phyloP scores from a whole-genome alignment of 2,329 filamentous ascomycete genomes.

The Fusarium foetens region DNA sequence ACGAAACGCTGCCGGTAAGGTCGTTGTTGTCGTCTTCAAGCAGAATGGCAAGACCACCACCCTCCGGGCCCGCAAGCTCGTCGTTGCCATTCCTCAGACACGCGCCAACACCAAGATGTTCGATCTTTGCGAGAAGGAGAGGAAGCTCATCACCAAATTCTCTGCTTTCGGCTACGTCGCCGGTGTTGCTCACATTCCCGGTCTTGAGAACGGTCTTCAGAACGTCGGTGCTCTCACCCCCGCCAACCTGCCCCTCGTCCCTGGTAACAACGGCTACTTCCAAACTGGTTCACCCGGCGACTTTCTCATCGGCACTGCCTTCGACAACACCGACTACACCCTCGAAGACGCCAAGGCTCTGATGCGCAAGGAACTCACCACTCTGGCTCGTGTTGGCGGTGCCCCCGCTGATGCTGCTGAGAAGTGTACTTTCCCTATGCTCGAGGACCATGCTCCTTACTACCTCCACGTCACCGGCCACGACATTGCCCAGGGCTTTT shows the following conservation, averaged over 20 bases:
- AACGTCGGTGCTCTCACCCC: constrained; percentile 30
- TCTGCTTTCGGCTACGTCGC: constrained; percentile 20
- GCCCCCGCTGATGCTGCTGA: neutral
- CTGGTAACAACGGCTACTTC: constrained; percentile 15
- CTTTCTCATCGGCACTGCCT: neutral
- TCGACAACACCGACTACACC: constrained; percentile 11
- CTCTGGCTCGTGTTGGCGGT: neutral
- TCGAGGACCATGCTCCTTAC: constrained; percentile 24
- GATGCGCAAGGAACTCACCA: constrained; percentile 17
- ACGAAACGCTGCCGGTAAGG: neutral
- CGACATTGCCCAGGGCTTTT: constrained; percentile 20
- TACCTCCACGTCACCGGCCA: constrained; percentile 15
- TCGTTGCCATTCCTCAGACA: constrained; percentile 34
- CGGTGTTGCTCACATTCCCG: constrained; percentile 19
- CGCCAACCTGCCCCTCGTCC: constrained; percentile 1
- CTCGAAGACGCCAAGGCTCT: constrained; percentile 5
- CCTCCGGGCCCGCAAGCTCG: constrained; percentile 24
- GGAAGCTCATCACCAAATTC: constrained; percentile 27
- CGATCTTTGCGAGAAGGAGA: constrained; percentile 13
- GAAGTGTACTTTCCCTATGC: constrained; percentile 10
- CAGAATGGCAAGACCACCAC: neutral
- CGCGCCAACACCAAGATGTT: constrained; percentile 9
- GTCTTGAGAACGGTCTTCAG: constrained; percentile 3
- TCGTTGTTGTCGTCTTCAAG: constrained; percentile 1
- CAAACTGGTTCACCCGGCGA: neutral